Evolutionary conservation across 2,329 filamentous ascomycete species (phyloP).

Genomic region (Hypoxylon sp.): DNA sequence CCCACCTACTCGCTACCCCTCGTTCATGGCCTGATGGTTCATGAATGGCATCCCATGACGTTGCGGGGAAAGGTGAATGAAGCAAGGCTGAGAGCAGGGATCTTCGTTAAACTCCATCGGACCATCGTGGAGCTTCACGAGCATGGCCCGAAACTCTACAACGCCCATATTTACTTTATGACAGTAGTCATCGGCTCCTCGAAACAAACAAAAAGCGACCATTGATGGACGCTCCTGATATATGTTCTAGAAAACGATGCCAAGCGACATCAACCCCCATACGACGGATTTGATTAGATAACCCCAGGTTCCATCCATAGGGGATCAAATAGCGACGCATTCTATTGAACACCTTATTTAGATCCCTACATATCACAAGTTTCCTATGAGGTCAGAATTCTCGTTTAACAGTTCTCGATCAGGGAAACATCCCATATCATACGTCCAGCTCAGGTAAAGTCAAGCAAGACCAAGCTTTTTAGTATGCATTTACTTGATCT

Average conservation of each 20-base stretch:
- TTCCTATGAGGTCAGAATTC: slow-evolving; percentile 2
- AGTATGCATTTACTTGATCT: slow-evolving; percentile 4
- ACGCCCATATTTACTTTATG: neutral
- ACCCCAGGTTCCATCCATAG: neutral
- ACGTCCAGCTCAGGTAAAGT: slow-evolving; percentile 8
- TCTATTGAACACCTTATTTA: neutral
- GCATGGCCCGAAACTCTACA: neutral
- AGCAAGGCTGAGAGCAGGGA: slow-evolving; percentile 32
- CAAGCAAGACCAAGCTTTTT: slow-evolving; percentile 24
- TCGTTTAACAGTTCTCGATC: neutral
- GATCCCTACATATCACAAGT: neutral
- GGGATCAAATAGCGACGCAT: neutral
- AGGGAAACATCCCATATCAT: slow-evolving; percentile 4
- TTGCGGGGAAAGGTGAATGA: slow-evolving; percentile 29
- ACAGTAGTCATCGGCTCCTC: neutral
- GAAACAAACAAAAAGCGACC: neutral
- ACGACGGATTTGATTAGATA: neutral
- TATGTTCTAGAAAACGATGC: neutral
- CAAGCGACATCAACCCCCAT: neutral
- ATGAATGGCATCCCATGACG: slow-evolving; percentile 38
- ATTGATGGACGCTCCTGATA: neutral
- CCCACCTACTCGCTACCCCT: slow-evolving; percentile 35
- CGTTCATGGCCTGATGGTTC: slow-evolving; percentile 40
- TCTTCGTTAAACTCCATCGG: slow-evolving; percentile 27
- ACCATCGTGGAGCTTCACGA: slow-evolving; percentile 16